Conservation (phyloP, 495 filamentous ascomycete genomes). For the Tuber magnatum region DNA sequence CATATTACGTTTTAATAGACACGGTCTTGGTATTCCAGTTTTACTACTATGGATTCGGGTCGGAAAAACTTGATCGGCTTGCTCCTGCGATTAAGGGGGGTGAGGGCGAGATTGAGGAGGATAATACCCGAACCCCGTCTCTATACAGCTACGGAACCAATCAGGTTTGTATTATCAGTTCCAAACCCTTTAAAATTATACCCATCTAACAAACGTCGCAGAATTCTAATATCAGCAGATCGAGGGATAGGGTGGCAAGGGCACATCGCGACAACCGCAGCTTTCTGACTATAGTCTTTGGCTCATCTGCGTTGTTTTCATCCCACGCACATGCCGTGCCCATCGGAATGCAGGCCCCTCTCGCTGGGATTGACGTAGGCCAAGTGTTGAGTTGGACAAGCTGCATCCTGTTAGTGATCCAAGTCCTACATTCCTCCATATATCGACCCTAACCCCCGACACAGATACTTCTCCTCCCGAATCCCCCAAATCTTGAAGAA, state of each 20-base stretch:
- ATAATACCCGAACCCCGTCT: constrained; percentile 21
- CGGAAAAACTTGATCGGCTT: neutral
- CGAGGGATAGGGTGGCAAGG: neutral
- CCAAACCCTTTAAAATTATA: neutral
- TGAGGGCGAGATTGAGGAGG: constrained; percentile 35
- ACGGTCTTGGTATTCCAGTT: constrained; percentile 57
- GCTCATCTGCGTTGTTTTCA: neutral
- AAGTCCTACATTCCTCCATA: neutral
- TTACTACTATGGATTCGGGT: constrained; percentile 53
- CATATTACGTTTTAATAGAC: constrained; percentile 65
- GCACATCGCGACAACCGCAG: neutral
- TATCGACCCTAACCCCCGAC: constrained; percentile 9
- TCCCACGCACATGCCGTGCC: neutral
- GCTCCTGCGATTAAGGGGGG: constrained; percentile 4
- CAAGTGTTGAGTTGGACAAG: constrained; percentile 25
- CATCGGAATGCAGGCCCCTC: neutral
- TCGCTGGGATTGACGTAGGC: constrained; percentile 7
- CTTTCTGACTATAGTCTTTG: neutral
- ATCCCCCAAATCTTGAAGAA: constrained; percentile 68
- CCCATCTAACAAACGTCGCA: neutral
- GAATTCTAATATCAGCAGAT: neutral
- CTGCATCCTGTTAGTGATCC: constrained; percentile 21
- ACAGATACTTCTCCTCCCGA: constrained; percentile 58
- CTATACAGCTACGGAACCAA: neutral
- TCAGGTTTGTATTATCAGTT: neutral